Base-by-base conservation (phyloP, 768 basidiomycete species). In the Mycena vitilis region DNA sequence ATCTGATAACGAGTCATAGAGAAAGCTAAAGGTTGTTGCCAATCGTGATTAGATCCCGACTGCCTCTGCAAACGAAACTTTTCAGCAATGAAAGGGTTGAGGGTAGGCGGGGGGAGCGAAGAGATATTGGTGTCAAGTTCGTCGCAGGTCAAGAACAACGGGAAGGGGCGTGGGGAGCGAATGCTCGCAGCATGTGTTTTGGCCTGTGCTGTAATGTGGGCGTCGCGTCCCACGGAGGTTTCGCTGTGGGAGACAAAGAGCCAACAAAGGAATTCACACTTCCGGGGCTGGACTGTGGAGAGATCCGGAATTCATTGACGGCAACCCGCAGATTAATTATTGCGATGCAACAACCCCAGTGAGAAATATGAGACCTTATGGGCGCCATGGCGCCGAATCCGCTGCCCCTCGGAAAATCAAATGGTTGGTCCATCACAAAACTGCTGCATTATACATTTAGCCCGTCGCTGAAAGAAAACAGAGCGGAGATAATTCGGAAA, bases 1-100 rank as follows among this genome's bases (percentile, higher is more conserved):
- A 60, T 60, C 59, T n/a, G 59, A 60, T 60, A 60, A 60, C n/a
- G 58, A 60, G 59, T 60, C 59, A 60, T 16, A 1, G 9, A 49
- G 18, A 60, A 38, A 60, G 51, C 51, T 49, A 49, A 40, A 30
- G 30, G 7, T 58, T 44, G 5, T 58, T 30, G 3, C 42, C 57
- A 30, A 45, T 47, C 57, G 42, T 20, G 57, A 58, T 47, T 45
- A 40, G 44, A 13, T 23, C 8, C 42, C 37, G 34, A 44, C 23
- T 42, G 40, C 23, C 44, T 45, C 13, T 6, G 44, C 11, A 40
- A 40, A 40, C 11, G 4, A 40, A 9, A 40, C 40, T 30, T 30
- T 30, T 30, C 30, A 30, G 30, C 30, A 30, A 30, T 30, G 18
- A 45, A 16, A 45, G 15, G 44, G 44, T 45, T 7, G 16, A 16